Base-by-base conservation (phyloP, 2,329 filamentous ascomycete species). In the Aaosphaeria pasadenensis region DNA sequence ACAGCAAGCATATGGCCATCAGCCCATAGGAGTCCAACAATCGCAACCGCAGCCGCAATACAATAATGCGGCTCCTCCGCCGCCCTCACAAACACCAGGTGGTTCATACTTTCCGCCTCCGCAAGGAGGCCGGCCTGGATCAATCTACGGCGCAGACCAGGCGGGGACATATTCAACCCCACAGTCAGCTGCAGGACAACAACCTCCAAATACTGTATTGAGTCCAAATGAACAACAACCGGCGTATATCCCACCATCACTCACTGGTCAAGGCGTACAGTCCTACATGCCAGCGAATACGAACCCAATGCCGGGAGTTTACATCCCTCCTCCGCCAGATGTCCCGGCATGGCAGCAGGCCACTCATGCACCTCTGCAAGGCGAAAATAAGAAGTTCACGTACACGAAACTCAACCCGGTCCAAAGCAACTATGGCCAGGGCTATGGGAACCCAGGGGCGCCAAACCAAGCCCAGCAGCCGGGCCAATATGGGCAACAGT, bases 341-440 rank as follows among this genome's bases (percentile, higher is more conserved):
- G 53, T 67, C 33, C 63, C 66, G 30, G 64, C 64, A 35, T 71
- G 67, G 69, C 62, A 68, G 39, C 68, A 70, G 40, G 57, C 60
- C n/a, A 60, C 66, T 35, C 64, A 69, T 53, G 62, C 64, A 7
- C 61, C 65, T 7, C 49, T 62, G n/a, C 65, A 68, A 36, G 55
- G 59, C 11, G 59, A 54, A 6, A 46, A 41, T n/a, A 63, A 62
- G 51, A 67, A 62, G 45, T 69, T 63, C 48, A 64, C 47, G 31
- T 67, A 69, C 38, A 60, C 63, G 5, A 65, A 59, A 38, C 17
- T 24, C 17, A 24, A 24, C 17, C 58, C 65, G 5, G 55, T 38
- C 7, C 57, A 58, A n/a, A 57, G 66, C 32, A 56, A 62, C 7
- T 57, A 49, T 28, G 56, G 57, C 30, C 61, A 66, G 44, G 54